Evolutionary conservation across 2,329 filamentous ascomycete species (phyloP).

Genomic region (Colletotrichum chlorophyti): DNA sequence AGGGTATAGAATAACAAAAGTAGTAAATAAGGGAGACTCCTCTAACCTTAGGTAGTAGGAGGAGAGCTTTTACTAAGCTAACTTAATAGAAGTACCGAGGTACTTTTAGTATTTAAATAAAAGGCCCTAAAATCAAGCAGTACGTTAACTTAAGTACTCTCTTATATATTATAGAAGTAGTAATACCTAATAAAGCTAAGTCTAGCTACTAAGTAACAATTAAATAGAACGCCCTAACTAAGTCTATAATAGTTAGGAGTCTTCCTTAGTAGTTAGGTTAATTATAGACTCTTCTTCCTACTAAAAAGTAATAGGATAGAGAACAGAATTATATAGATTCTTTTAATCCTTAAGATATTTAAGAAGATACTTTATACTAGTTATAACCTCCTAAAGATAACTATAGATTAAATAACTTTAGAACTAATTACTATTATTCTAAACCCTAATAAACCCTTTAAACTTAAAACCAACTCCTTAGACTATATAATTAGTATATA

Average conservation of each 20-base stretch:
- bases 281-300: background rate
- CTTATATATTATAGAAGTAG: background rate
- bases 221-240: background rate
- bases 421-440: no score
- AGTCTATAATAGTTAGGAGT: background rate
- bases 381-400: background rate
- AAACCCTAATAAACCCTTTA: no score
- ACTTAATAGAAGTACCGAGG: background rate
- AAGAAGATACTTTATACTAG: slow-evolving; percentile 2
- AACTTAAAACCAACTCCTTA: no score
- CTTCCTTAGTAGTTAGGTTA: background rate
- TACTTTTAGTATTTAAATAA: background rate
- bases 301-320: background rate
- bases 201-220: background rate
- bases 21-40: background rate
- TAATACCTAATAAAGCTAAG: background rate
- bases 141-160: background rate
- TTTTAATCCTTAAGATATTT: background rate
- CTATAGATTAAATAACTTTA: no score
- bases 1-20: background rate
- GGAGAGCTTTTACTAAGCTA: background rate
- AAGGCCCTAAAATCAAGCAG: background rate
- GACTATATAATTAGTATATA: no score
- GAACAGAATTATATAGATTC: background rate
- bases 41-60: background rate